These are phyloP conservation scores for Trichoderma pleuroti DNA, from an alignment of 2,329 filamentous ascomycete genomes.

Conservation along the genomic window DNA sequence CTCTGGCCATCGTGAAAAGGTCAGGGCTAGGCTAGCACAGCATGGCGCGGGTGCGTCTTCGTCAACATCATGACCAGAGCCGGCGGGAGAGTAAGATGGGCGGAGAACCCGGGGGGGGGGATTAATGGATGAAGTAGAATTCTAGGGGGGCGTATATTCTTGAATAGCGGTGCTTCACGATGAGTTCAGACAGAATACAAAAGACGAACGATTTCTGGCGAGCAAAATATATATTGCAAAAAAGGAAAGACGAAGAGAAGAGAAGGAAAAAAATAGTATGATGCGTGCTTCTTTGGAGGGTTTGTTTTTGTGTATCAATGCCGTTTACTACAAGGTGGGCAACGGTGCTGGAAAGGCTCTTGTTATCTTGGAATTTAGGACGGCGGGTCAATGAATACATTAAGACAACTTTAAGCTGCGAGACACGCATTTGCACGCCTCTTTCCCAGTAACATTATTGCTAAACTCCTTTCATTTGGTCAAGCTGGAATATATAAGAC, in stretches of 20 bases:
- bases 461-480: background rate
- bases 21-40: constrained; percentile 39
- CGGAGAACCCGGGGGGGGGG: background rate
- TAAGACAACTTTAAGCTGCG: background rate
- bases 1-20: constrained; percentile 70
- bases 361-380: background rate
- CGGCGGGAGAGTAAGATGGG: background rate
- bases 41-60: constrained; percentile 23
- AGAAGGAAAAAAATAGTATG: background rate
- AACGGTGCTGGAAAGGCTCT: background rate
- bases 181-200: background rate
- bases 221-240: background rate
- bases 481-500: constrained; percentile 1
- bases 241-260: background rate
- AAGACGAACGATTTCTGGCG: background rate
- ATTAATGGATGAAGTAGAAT: background rate
- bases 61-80: background rate
- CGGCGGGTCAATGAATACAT: background rate
- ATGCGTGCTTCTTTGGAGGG: background rate
- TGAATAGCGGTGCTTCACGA: constrained; percentile 1
- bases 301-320: background rate
- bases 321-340: background rate
- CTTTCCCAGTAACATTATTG: background rate
- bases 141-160: background rate
- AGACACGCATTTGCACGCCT: background rate